These are phyloP conservation scores for Dactylella cylindrospora DNA, from an alignment of 2,329 filamentous ascomycete species.

Conservation along the genomic window DNA sequence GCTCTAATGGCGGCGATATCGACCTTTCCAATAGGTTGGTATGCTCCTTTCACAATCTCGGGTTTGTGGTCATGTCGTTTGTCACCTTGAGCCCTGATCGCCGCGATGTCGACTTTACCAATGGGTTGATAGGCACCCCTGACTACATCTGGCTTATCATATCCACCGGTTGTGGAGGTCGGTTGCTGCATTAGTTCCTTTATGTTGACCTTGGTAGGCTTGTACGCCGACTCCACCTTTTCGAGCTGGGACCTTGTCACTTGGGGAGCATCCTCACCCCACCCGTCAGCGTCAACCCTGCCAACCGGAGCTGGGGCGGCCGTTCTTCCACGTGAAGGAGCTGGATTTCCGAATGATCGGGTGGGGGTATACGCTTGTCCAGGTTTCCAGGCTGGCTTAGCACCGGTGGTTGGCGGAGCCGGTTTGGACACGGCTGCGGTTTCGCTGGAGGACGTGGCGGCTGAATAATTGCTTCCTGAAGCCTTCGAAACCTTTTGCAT, in stretches of 20 bases:
- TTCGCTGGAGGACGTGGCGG: conserved; percentile 59
- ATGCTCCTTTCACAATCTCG: conserved; percentile 82
- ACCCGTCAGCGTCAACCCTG: conserved; percentile 78
- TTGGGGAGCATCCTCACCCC: conserved; percentile 91
- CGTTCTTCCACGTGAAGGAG: conserved; percentile 57
- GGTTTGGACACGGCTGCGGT: conserved; percentile 57
- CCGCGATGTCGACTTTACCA: conserved; percentile 96
- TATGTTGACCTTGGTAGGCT: conserved; percentile 94
- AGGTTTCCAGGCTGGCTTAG: conserved; percentile 68
- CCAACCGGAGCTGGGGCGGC: conserved; percentile 59
- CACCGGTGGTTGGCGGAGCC: conserved; percentile 56
- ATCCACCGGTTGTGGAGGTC: conserved; percentile 58
- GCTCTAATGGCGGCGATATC: conserved; percentile 93
- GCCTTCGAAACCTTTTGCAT: conserved; percentile 92
- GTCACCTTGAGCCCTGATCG: conserved; percentile 74
- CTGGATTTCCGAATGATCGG: conserved; percentile 55
- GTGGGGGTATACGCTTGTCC: conserved; percentile 93
- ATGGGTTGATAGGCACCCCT: conserved; percentile 87
- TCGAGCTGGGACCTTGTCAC: conserved; percentile 83
- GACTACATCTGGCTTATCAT: conserved; percentile 64
- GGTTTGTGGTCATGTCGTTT: conserved; percentile 75
- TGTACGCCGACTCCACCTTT: conserved; percentile 89
- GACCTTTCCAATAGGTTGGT: conserved; percentile 93
- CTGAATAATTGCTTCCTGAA: conserved; percentile 90
- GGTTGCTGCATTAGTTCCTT: conserved; percentile 76